A percentile compares a stretch with the other conserved stretches of the same genome.
Evolutionary conservation across 2,329 filamentous ascomycete genomes (phyloP).

Genomic region (Colletotrichum echinochloae): DNA sequence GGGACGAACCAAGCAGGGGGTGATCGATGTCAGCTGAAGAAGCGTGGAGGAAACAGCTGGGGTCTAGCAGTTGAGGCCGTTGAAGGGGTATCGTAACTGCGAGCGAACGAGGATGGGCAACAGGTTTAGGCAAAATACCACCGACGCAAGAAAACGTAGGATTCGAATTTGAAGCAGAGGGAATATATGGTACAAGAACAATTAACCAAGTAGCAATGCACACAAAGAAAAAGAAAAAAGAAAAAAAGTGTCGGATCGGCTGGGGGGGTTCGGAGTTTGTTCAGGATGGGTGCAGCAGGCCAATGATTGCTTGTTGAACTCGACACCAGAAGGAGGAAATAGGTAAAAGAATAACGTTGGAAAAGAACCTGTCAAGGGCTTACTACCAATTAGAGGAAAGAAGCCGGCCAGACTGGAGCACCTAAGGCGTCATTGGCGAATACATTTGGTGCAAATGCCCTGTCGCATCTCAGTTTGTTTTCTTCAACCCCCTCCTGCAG

Average conservation of each 20-base stretch:
- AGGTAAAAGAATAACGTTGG: slow-evolving; percentile 10
- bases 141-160: not conserved
- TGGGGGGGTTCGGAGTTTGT: not conserved
- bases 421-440: slow-evolving; percentile 24
- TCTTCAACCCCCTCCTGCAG: too few species aligned
- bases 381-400: slow-evolving; percentile 3
- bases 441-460: not conserved
- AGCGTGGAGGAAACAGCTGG: not conserved
- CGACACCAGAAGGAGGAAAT: not conserved
- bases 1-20: not conserved
- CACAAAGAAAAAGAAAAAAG: too few species aligned
- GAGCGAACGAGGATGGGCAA: not conserved
- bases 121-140: not conserved
- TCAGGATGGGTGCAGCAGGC: slow-evolving; percentile 7
- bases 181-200: slow-evolving; percentile 7
- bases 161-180: not conserved
- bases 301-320: not conserved
- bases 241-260: slow-evolving; percentile 6
- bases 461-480: not conserved
- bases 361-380: not conserved
- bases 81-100: not conserved
- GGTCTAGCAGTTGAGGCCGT: not conserved
- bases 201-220: slow-evolving; percentile 25
- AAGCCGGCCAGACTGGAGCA: slow-evolving; percentile 3
- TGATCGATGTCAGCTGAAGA: not conserved